These are phyloP conservation scores for Penicillium sp. DNA, from an alignment of 2,329 filamentous ascomycete genomes.

Conservation along the genomic window DNA sequence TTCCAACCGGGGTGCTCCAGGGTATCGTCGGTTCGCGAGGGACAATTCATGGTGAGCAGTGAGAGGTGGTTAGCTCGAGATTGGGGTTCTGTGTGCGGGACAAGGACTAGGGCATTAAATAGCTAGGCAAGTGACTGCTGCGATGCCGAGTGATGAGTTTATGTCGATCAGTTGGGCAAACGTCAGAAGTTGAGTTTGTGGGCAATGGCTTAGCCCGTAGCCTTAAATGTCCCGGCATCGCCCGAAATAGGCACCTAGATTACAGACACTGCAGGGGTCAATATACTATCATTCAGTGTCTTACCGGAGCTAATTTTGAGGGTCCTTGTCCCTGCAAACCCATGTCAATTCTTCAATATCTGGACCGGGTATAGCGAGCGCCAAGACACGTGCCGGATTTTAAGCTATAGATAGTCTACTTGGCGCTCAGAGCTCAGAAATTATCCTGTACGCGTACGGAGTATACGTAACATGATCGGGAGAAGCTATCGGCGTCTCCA, in stretches of 20 bases:
- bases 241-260: constrained; percentile 1
- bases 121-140: neutral
- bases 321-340: neutral
- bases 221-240: constrained; percentile 3
- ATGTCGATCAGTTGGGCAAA: neutral
- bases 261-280: neutral
- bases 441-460: neutral
- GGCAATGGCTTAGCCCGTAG: neutral
- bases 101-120: neutral
- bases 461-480: no score
- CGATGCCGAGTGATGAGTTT: neutral
- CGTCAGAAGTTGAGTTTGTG: constrained; percentile 9
- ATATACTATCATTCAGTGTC: neutral
- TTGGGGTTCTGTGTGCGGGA: no score
- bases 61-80: neutral
- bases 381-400: constrained; percentile 8
- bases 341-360: neutral
- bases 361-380: neutral
- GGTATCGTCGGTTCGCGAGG: constrained; percentile 64
- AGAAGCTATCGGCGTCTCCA: constrained; percentile 42
- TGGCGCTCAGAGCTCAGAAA: neutral
- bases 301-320: neutral
- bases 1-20: constrained; percentile 61
- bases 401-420: constrained; percentile 15
- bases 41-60: constrained; percentile 63